Conservation (phyloP, 805 yeast species). For the Wickerhamiella bombiphila region DNA sequence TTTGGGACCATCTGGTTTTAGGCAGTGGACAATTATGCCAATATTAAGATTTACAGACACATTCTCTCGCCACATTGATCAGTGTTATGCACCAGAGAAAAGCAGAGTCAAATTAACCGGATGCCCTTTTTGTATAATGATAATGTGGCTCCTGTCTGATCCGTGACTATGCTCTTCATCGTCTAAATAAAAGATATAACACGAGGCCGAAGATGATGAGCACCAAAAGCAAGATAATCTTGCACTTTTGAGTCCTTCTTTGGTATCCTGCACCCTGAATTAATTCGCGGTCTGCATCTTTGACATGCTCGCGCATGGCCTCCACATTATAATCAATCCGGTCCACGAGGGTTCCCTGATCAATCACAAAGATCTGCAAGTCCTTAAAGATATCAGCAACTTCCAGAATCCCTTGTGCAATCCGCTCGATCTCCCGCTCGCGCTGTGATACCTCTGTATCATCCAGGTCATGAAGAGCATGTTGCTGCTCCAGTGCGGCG, state of each 20-base stretch:
- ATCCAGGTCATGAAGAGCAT: not conserved
- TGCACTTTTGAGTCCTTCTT: slow-evolving; percentile 80
- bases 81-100: no score
- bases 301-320: slow-evolving; percentile 61
- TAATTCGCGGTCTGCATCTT: slow-evolving; percentile 64
- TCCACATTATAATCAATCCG: slow-evolving; percentile 85
- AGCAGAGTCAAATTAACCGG: no score
- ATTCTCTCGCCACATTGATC: no score
- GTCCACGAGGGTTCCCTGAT: slow-evolving; percentile 89
- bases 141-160: no score
- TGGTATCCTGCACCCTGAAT: slow-evolving; percentile 67
- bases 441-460: slow-evolving; percentile 40
- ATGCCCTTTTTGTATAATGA: no score
- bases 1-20: no score
- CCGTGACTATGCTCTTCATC: no score
- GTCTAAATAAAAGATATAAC: slow-evolving; percentile 44
- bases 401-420: slow-evolving; percentile 90
- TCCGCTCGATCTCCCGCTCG: slow-evolving; percentile 75
- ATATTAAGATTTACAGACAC: no score
- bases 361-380: slow-evolving; percentile 79
- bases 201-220: slow-evolving; percentile 59
- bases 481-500: slow-evolving; percentile 20
- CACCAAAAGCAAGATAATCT: slow-evolving; percentile 58
- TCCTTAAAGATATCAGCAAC: slow-evolving; percentile 87
- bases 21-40: no score